These are phyloP conservation scores for Pistacia atlantica DNA, from an alignment of 345 rosid species.

Conservation along the genomic window DNA sequence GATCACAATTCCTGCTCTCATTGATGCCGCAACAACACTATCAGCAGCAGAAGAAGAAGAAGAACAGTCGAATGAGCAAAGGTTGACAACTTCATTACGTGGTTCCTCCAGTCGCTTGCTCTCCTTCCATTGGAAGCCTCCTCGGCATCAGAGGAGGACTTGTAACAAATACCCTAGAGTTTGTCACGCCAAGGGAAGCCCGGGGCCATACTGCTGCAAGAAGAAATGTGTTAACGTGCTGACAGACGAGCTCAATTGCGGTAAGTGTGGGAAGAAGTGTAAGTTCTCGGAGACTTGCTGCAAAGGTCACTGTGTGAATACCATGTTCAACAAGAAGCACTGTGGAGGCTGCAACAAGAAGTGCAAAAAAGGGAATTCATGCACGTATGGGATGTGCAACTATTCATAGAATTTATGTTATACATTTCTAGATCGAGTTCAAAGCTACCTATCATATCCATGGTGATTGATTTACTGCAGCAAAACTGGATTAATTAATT, in stretches of 20 bases:
- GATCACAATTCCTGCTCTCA: slow-evolving; percentile 4
- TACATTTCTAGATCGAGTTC: not conserved
- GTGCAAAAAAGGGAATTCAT: slow-evolving; percentile 53
- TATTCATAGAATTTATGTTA: slow-evolving; percentile 38
- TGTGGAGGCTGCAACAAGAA: slow-evolving; percentile 65
- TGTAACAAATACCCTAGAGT: slow-evolving; percentile 49
- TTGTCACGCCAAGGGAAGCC: slow-evolving; percentile 52
- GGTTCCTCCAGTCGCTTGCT: slow-evolving; percentile 26
- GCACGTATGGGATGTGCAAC: slow-evolving; percentile 60
- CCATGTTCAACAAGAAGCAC: slow-evolving; percentile 46
- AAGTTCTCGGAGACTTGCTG: slow-evolving; percentile 55
- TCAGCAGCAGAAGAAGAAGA: not conserved
- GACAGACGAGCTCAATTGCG: slow-evolving; percentile 49
- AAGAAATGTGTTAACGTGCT: slow-evolving; percentile 50
- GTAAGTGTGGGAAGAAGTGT: slow-evolving; percentile 59
- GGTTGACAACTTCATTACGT: slow-evolving; percentile 9
- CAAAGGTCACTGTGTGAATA: slow-evolving; percentile 59
- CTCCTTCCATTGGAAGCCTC: not conserved
- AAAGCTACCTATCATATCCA: not conserved
- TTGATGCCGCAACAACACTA: not conserved
- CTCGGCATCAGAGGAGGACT: slow-evolving; percentile 21
- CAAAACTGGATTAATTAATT: not conserved
- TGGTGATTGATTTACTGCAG: not conserved
- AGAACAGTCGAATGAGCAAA: not conserved
- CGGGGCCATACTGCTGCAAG: slow-evolving; percentile 60